Conservation (phyloP, 73 alveolate species). For the Paraurostyla sp. region DNA sequence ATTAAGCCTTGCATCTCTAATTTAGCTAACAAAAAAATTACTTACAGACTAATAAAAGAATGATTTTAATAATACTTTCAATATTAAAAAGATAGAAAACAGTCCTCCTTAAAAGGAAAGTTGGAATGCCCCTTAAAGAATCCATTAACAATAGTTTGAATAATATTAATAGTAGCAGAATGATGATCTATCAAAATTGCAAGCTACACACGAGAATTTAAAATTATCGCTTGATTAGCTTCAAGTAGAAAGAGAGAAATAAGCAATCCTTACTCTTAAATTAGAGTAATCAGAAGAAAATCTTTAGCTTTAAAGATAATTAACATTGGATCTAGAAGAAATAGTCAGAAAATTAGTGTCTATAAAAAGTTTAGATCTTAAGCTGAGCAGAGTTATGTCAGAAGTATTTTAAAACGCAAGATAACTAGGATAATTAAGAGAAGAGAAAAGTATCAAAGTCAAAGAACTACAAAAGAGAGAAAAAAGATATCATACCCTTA, state of each 20-base stretch:
- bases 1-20: too few relatives aligned
- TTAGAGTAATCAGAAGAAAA: not conserved
- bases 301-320: not conserved
- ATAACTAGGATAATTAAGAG: not conserved
- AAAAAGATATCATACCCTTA: constrained; percentile 18
- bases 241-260: not conserved
- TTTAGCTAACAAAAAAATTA: too few relatives aligned
- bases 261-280: not conserved
- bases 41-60: too few relatives aligned
- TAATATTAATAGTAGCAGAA: not conserved
- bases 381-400: not conserved
- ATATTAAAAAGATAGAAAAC: too few relatives aligned
- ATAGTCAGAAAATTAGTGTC: not conserved
- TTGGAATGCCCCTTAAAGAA: constrained; percentile 30
- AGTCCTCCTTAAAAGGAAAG: constrained; percentile 55
- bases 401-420: not conserved
- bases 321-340: not conserved
- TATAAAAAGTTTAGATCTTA: not conserved
- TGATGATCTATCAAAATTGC: not conserved
- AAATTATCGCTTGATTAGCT: not conserved
- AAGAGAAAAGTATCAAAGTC: not conserved
- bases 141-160: not conserved
- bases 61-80: too few relatives aligned
- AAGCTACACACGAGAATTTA: constrained; percentile 27
- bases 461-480: not conserved